Evolutionary conservation across 2,329 filamentous ascomycete species (phyloP).

Genomic region (Hypoxylon sp.): DNA sequence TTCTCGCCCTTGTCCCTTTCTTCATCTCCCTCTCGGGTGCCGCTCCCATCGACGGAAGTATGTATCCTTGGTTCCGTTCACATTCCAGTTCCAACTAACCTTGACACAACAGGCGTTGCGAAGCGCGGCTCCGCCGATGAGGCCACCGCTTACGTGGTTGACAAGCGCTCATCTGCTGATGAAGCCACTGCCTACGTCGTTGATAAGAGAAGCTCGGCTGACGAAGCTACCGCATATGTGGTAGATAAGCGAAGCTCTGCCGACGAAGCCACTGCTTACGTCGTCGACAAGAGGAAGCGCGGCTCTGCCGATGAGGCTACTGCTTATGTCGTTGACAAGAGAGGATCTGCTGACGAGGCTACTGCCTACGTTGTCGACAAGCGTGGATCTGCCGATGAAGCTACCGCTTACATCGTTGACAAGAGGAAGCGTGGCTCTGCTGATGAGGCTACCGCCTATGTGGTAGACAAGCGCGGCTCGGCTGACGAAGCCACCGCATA

Average conservation of each 20-base stretch:
- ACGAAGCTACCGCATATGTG: slow-evolving; percentile 7
- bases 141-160: slow-evolving; percentile 1
- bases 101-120: not conserved
- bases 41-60: slow-evolving; percentile 2
- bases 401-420: slow-evolving; percentile 1
- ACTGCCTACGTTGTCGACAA: slow-evolving; percentile 6
- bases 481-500: slow-evolving; percentile 5
- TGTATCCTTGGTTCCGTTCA: not conserved
- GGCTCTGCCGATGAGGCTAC: slow-evolving; percentile 13
- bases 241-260: slow-evolving; percentile 8
- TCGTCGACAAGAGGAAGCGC: slow-evolving; percentile 6
- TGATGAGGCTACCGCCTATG: slow-evolving; percentile 7
- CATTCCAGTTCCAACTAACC: slow-evolving; percentile 1
- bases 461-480: slow-evolving; percentile 5
- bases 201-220: slow-evolving; percentile 8
- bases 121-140: slow-evolving; percentile 6
- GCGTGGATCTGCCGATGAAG: slow-evolving; percentile 6
- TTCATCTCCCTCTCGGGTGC: slow-evolving; percentile 9
- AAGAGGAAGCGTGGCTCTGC: slow-evolving; percentile 8
- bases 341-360: slow-evolving; percentile 1
- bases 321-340: slow-evolving; percentile 4
- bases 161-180: slow-evolving; percentile 10
- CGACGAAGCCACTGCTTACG: slow-evolving; percentile 8
- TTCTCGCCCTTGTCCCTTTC: slow-evolving; percentile 9
- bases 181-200: slow-evolving; percentile 8